Conservation (phyloP, 305 asterid species). For the Rubia peregrina region DNA sequence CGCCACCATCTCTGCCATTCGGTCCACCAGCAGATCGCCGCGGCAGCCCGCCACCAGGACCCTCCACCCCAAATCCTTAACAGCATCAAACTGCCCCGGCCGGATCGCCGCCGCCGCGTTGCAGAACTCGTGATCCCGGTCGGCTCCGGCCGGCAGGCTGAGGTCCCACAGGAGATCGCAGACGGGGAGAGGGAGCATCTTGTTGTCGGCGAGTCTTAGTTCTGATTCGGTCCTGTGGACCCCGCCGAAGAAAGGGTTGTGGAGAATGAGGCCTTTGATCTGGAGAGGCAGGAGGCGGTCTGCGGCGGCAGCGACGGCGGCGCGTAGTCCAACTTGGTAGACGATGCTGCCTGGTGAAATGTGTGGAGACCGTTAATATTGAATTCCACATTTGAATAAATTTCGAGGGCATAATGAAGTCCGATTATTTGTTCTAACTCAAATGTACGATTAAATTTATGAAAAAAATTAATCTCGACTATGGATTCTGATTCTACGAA, state of each 20-base stretch:
- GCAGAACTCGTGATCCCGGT: slow-evolving; percentile 14
- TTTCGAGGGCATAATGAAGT: no score
- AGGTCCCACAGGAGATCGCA: slow-evolving; percentile 32
- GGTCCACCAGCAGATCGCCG: slow-evolving; percentile 16
- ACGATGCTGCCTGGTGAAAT: slow-evolving; percentile 11
- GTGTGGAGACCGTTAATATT: no score
- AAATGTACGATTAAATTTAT: no score
- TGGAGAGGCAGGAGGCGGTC: slow-evolving; percentile 29
- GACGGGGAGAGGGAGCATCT: slow-evolving; percentile 12
- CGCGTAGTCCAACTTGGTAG: slow-evolving; percentile 35
- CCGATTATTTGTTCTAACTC: no score
- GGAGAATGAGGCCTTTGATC: slow-evolving; percentile 42
- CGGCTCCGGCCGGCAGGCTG: slow-evolving; percentile 14
- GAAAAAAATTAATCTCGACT: no score
- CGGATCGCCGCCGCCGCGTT: neutral
- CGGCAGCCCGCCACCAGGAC: slow-evolving; percentile 13
- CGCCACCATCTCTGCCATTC: slow-evolving; percentile 15
- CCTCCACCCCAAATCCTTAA: slow-evolving; percentile 14
- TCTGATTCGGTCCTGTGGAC: slow-evolving; percentile 33
- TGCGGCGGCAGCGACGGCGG: neutral
- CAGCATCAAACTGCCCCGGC: neutral
- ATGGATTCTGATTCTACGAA: no score
- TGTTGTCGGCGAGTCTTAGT: slow-evolving; percentile 24
- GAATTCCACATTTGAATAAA: no score
- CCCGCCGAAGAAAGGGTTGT: slow-evolving; percentile 47